Evolutionary conservation across 768 basidiomycete genomes (phyloP).

Genomic region (Chlorophyllum brunneum): DNA sequence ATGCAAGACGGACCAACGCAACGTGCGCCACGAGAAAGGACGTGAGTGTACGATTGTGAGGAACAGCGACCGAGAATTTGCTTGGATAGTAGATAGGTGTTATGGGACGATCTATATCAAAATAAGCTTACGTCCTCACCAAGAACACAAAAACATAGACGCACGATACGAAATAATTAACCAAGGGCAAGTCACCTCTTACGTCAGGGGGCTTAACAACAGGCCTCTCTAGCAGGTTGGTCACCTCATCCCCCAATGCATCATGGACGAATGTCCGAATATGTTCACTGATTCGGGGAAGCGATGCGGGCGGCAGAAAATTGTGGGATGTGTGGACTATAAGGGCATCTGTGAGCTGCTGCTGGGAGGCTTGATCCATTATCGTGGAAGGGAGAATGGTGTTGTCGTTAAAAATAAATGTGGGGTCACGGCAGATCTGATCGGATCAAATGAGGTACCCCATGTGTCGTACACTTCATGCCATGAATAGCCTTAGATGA

Average conservation of each 20-base stretch:
- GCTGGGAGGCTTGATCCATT: constrained; percentile 6
- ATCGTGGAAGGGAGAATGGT: background rate
- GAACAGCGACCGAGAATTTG: constrained; percentile 55
- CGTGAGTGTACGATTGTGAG: constrained; percentile 50
- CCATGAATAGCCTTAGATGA: too few species aligned
- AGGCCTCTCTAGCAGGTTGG: constrained; percentile 33
- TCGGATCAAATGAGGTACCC: too few species aligned
- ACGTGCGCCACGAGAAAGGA: constrained; percentile 45
- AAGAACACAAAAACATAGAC: constrained; percentile 13
- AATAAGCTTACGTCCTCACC: background rate
- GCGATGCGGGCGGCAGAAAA: constrained; percentile 21
- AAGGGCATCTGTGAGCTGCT: constrained; percentile 23
- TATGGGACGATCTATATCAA: constrained; percentile 52
- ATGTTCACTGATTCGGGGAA: constrained; percentile 32
- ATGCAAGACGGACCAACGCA: constrained; percentile 39
- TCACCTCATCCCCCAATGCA: constrained; percentile 31
- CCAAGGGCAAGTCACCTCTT: constrained; percentile 44
- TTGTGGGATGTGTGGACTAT: constrained; percentile 33
- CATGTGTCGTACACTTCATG: too few species aligned
- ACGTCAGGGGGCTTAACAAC: constrained; percentile 30
- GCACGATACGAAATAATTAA: constrained; percentile 56
- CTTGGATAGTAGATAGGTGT: constrained; percentile 58
- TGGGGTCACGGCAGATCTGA: too few species aligned
- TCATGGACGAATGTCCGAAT: constrained; percentile 32
- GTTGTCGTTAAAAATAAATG: too few species aligned